These are phyloP conservation scores for Acanthamoeba sp. DNA, from an alignment of 208 protist genomes.

Conservation along the genomic window DNA sequence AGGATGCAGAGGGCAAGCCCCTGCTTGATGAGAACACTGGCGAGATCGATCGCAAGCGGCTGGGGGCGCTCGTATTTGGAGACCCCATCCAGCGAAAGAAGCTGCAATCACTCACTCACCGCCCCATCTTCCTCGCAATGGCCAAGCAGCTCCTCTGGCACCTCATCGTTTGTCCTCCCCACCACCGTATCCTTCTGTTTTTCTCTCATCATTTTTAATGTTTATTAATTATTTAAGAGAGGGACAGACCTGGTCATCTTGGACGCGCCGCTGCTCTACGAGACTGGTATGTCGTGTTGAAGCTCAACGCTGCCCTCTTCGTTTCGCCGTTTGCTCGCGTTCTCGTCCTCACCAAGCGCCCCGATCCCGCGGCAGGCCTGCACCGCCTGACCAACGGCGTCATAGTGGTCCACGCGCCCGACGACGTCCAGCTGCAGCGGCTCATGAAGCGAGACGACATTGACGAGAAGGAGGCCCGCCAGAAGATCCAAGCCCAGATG, in stretches of 20 bases:
- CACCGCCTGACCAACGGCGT: neutral
- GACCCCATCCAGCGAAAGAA: neutral
- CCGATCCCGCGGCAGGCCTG: neutral
- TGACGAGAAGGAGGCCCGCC: neutral
- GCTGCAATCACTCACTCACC: constrained; percentile 1
- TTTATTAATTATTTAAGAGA: constrained; percentile 19
- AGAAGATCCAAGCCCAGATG: constrained; percentile 57
- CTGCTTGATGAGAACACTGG: neutral
- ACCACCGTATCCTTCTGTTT: neutral
- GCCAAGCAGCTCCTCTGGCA: constrained; percentile 1
- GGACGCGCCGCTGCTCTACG: constrained; percentile 56
- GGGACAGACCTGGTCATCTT: constrained; percentile 26
- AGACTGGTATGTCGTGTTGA: neutral
- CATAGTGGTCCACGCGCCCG: constrained; percentile 40
- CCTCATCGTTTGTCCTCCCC: neutral
- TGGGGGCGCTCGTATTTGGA: constrained; percentile 10
- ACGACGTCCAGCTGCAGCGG: constrained; percentile 50
- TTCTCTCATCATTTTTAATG: neutral
- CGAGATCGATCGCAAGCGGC: constrained; percentile 25
- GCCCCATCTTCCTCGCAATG: constrained; percentile 7
- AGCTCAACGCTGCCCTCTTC: no score
- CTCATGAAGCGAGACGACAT: constrained; percentile 44
- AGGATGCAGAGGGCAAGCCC: neutral
- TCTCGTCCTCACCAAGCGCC: neutral
- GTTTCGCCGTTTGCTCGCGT: no score